phyloP scores from a whole-genome alignment of 371 early-diverging fungal species.

The Apophysomyces elegans region DNA sequence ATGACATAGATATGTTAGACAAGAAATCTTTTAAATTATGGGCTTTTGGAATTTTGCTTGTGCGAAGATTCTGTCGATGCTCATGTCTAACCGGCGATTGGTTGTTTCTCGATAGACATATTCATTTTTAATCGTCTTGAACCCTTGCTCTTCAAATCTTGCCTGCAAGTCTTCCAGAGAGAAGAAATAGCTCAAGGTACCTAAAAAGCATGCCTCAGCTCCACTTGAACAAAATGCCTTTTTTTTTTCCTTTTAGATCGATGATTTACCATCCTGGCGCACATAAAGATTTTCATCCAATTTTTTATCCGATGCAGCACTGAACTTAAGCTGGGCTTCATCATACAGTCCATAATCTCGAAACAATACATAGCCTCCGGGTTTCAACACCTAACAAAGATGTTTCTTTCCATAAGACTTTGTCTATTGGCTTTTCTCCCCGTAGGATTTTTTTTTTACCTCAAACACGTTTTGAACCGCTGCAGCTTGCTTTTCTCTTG shows the following conservation, averaged over 20 bases:
- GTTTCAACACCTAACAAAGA: constrained; percentile 59
- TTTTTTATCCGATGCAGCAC: constrained; percentile 65
- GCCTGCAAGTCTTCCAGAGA: constrained; percentile 56
- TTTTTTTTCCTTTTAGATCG: neutral
- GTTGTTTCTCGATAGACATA: constrained; percentile 83
- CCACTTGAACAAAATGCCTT: neutral
- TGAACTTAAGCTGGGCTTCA: constrained; percentile 89
- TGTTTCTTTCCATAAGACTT: too few species aligned
- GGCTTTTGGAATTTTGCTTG: constrained; percentile 81
- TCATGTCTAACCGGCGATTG: constrained; percentile 78
- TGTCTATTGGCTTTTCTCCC: constrained; percentile 1
- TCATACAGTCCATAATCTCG: constrained; percentile 92
- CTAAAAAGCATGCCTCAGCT: constrained; percentile 9
- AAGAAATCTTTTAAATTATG: constrained; percentile 11
- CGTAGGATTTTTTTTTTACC: constrained; percentile 7
- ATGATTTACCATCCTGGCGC: constrained; percentile 82
- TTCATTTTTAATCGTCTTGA: constrained; percentile 68
- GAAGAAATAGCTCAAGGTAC: constrained; percentile 73
- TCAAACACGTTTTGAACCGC: constrained; percentile 69
- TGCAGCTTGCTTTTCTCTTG: constrained; percentile 76
- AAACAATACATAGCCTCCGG: constrained; percentile 81
- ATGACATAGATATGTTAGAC: neutral
- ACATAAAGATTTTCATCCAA: constrained; percentile 85
- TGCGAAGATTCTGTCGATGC: constrained; percentile 85
- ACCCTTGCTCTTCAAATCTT: constrained; percentile 68